Evolutionary conservation across 2,329 filamentous ascomycete genomes (phyloP).

Genomic region (Taxawa tesnikishii): DNA sequence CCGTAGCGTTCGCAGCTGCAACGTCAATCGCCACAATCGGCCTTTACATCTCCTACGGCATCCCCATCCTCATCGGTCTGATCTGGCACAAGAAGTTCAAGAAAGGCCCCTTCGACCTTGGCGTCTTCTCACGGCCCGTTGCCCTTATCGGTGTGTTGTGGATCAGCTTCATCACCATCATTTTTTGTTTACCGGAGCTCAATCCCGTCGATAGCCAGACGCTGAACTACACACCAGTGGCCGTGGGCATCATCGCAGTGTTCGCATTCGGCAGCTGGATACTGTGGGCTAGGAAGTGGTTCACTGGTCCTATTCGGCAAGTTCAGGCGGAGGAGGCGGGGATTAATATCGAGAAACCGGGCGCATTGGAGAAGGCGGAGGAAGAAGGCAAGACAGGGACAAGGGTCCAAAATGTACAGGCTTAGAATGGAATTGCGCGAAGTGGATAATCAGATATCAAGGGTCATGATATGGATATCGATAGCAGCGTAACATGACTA

Average conservation of each 20-base stretch:
- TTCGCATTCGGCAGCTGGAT: constrained; percentile 38
- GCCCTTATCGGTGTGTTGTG: constrained; percentile 37
- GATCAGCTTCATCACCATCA: constrained; percentile 43
- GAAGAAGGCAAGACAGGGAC: constrained; percentile 10
- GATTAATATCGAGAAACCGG: constrained; percentile 35
- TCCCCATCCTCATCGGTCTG: constrained; percentile 44
- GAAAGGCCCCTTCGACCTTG: constrained; percentile 45
- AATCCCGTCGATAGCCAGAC: constrained; percentile 44
- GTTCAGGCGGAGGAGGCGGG: constrained; percentile 37
- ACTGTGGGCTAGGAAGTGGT: constrained; percentile 42
- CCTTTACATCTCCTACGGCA: constrained; percentile 45
- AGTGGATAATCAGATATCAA: too few species aligned
- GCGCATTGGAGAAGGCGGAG: constrained; percentile 27
- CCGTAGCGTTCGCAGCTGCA: constrained; percentile 44
- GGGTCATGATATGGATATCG: too few species aligned
- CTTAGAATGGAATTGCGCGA: too few species aligned
- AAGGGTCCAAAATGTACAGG: too few species aligned
- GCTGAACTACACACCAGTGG: constrained; percentile 47
- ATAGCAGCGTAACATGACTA: too few species aligned
- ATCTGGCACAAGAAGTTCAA: constrained; percentile 39
- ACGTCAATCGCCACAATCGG: constrained; percentile 49
- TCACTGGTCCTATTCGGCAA: constrained; percentile 43
- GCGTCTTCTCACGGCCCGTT: constrained; percentile 31
- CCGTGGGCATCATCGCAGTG: constrained; percentile 43
- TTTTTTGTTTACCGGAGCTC: constrained; percentile 44